Conservation (phyloP, 495 filamentous ascomycete genomes). For the Lophiostoma macrostomum region DNA sequence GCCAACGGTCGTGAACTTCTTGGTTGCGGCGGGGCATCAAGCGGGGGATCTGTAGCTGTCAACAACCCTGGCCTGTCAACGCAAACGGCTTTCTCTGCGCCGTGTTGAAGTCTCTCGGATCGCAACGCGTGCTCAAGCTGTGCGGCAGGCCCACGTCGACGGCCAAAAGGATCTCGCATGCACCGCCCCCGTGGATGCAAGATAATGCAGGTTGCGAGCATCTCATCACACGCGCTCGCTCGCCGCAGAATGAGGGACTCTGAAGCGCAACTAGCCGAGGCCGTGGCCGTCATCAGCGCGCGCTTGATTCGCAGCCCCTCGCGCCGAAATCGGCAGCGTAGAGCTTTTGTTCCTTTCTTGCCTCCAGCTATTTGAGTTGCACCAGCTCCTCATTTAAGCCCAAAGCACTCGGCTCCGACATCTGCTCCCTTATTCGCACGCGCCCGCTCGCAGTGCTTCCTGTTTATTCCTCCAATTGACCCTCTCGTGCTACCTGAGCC, state of each 20-base stretch:
- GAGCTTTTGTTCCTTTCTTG: conserved; percentile 10
- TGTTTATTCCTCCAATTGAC: conserved; percentile 12
- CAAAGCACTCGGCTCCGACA: neutral
- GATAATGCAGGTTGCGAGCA: neutral
- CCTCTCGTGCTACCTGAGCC: conserved; percentile 15
- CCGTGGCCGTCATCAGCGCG: conserved; percentile 1
- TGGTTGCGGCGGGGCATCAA: too few species aligned
- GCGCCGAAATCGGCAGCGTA: conserved; percentile 18
- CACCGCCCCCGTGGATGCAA: too few species aligned
- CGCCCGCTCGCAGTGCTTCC: neutral
- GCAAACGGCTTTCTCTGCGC: too few species aligned
- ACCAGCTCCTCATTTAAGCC: conserved; percentile 13
- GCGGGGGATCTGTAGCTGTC: too few species aligned
- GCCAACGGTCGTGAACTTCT: too few species aligned
- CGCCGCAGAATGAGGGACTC: too few species aligned
- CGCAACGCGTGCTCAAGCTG: too few species aligned
- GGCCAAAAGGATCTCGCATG: too few species aligned
- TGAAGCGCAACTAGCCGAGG: conserved; percentile 11
- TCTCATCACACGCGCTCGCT: too few species aligned
- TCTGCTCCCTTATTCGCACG: neutral
- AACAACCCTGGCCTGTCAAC: too few species aligned
- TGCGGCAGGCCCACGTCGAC: too few species aligned
- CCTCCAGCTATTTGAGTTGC: conserved; percentile 21
- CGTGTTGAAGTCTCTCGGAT: too few species aligned
- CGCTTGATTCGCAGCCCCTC: conserved; percentile 16